phyloP scores from a whole-genome alignment of 305 asterid species.

The Solanum hybrid region DNA sequence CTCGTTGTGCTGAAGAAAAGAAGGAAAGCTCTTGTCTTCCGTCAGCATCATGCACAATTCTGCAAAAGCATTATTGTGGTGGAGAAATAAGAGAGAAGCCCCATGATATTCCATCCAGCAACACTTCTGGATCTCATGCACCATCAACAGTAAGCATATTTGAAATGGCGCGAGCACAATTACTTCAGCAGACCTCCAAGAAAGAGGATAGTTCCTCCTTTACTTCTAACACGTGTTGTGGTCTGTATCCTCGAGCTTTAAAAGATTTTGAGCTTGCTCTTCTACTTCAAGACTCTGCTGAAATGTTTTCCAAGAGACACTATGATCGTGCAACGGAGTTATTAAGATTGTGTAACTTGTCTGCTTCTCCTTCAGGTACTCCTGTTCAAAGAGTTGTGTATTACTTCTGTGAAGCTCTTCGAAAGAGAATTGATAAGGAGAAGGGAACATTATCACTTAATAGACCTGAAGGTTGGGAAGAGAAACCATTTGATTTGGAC shows the following conservation, averaged over 20 bases:
- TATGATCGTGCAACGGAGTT: constrained; percentile 17
- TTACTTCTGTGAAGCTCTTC: constrained; percentile 18
- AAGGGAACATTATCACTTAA: not conserved
- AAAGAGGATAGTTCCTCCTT: not conserved
- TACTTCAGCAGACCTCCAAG: constrained; percentile 3
- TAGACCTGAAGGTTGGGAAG: not conserved
- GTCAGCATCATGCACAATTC: constrained; percentile 10
- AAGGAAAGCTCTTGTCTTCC: not conserved
- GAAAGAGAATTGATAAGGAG: constrained; percentile 13
- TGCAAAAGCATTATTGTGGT: constrained; percentile 14
- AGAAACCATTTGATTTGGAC: not conserved
- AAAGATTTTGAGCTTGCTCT: constrained; percentile 15
- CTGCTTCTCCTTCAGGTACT: constrained; percentile 7
- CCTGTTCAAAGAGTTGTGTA: constrained; percentile 23
- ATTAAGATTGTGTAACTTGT: not conserved
- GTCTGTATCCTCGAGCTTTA: not conserved
- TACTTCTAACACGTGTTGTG: not conserved
- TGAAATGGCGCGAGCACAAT: constrained; percentile 14
- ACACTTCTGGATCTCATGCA: not conserved
- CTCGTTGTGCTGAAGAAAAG: not conserved
- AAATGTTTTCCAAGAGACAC: constrained; percentile 8
- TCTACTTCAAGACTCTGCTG: constrained; percentile 20
- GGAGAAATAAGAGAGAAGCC: not conserved
- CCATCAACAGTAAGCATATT: constrained; percentile 9
- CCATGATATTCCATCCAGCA: not conserved